Base-by-base conservation (phyloP, 2,329 filamentous ascomycete genomes). In the Periconia sp. region DNA sequence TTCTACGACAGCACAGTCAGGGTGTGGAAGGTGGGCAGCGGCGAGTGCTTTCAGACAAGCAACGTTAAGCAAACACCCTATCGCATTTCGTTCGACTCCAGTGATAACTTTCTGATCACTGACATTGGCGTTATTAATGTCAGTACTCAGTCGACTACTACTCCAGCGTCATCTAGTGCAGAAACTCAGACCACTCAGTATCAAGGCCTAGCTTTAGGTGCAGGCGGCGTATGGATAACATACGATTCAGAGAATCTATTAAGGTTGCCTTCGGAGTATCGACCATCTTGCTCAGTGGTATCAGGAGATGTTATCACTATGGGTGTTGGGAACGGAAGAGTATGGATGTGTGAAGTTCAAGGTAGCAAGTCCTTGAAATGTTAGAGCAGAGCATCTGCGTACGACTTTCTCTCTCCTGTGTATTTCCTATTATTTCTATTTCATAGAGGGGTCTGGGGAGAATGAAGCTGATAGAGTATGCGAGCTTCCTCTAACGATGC, bases 211-310 rank as follows among this genome's bases (percentile, higher is more conserved):
- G 55, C 41, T 33, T 31, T 60, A 30, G 57, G 58, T 18, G 14
- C 47, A 19, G 41, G 44, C 33, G 41, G 41, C 2, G 27, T 18
- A 42, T 50, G 47, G 47, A 62, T 62, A 45, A 62, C 58, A 51
- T 54, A 57, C 50, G 44, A 59, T 54, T 56, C 48, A 20, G 31
- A 59, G 55, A 56, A 57, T 15, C 14, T 56, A 18, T 7, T 61
- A n/a, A 59, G 56, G 58, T 35, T 61, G 37, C 58, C 57, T 7
- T 51, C 49, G 49, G 57, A 61, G 52, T 61, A 61, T 59, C 56
- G 58, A 18, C 56, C 54, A 18, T 45, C 41, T 11, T 45, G 46
- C 27, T 61, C 47, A 51, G 43, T 46, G 17, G 47, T 55, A 33
- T 59, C 48, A 17, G 46, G 46, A 45, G 56, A 57, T 11, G 53